Evolutionary conservation across 2,329 filamentous ascomycete species (phyloP), one percentile per base, ranked within the genome.

Genomic region (Xylariales sp.): DNA sequence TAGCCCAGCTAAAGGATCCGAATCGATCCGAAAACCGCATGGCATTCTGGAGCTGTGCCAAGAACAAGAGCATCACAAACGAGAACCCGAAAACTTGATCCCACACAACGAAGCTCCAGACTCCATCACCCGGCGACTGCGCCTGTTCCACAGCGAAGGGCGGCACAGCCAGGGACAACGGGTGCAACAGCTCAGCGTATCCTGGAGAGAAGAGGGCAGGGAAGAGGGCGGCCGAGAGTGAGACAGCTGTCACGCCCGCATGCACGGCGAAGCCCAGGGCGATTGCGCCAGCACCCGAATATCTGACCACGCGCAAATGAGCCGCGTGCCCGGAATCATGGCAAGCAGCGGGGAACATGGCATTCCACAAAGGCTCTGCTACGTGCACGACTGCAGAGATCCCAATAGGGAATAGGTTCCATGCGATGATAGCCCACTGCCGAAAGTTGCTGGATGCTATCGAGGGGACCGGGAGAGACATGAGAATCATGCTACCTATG

Each of bases 371-470:
- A 11, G 19, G 19, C 34, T 36, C 34, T 24, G 11, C 34, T 4
- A 24, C 10, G 18, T 36, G 18, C 3, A 36, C 34, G 34, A 36
- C 6, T 24, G 19, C 4, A 25, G 19, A 36, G 21, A 36, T 24
- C 14, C 34, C 18, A 15, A 36, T 24, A 15, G 34, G 34, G 34
- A 40, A 62, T 24, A 31, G 5, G 11, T 44, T 44, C 42, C 42
- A 44, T 12, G 25, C 32, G 19, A 40, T 31, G 3, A 44, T 32
- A 25, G 42, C 42, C 42, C 36, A 44, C 37, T 44, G 42, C 31
- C 21, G 42, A 20, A 40, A 44, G 31, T 40, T 29, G 24, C 20
- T 29, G 20, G 42, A 44, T 24, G 36, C 42, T 14, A 44, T 31
- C 11, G 27, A 10, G 7, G 42, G 42, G 12, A 31, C 20, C 8